Evolutionary conservation across 2,329 filamentous ascomycete species (phyloP), one percentile per base, ranked within the genome.

Genomic region (Blastomyces parvus): DNA sequence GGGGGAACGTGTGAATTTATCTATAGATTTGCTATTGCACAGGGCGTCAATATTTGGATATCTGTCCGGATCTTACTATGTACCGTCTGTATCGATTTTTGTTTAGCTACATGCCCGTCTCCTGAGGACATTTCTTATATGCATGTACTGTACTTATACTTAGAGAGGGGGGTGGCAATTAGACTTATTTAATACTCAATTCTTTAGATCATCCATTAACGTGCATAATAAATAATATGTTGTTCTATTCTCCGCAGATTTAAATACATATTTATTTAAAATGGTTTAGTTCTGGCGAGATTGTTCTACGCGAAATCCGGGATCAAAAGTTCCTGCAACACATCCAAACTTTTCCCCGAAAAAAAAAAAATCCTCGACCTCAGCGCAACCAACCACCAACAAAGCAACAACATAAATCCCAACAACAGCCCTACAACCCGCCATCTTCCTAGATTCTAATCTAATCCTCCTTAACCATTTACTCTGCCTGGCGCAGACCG

Each of bases 401-500:
- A 30, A 14, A 36, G 33, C 33, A 44, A 44, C 42, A n/a, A n/a
- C n/a, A n/a, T n/a, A 46, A 14, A 46, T 22, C 3, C 14, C 25
- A 33, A 55, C 27, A 36, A 19, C 52, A 11, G 5, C 52, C 7
- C 52, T 19, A 22, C 44, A 44, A 52, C 19, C 14, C 44, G 53
- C 7, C 59, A 52, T 27, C 25, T 25, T 25, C 44, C 9, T 14
- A n/a, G 14, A 33, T 22, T 22, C 48, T 52, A 56, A 14, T 50
- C 33, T 40, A 53, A 22, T 19, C 25, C 44, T 30, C 17, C 40
- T 19, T 38, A 59, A 46, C 22, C 19, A 40, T 48, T 36, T 57
- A 33, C 63, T 65, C 64, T 67, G 65, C 66, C 66, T 67, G 66
- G 66, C 63, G 66, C 66, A 67, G 66, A 62, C 62, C 33, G 9